Evolutionary conservation across 177 flowering plant genomes (phyloP), one percentile per base, ranked within the genome.

Genomic region (Vitis hybrid): DNA sequence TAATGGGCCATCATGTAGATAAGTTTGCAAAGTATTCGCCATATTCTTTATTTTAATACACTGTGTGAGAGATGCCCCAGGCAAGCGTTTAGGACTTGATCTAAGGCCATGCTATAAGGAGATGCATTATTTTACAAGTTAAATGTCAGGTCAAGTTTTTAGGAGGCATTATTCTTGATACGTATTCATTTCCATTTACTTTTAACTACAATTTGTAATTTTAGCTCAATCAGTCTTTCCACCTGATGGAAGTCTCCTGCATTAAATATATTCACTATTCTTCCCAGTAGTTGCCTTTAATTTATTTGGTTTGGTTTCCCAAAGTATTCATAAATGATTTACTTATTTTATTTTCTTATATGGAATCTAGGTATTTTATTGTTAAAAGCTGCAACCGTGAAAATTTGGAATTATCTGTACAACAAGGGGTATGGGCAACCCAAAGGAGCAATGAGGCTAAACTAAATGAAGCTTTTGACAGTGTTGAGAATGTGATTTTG

Each of bases 381-480:
- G 99, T 96, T 65, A 96, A 96, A 85, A 96, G 99, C 81, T 93
- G 97, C 87, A 96, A 96, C 65, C 89, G 97, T 21, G 99, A 96
- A 82, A 96, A 96, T 82, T 77, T 96, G 77, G 99, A 96, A 77
- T 76, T 96, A 66, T 96, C 99, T 62, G 97, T 89, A 57, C 99
- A 93, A 75, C 98, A 96, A 89, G 99, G 99, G 74, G 97, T 93
- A 8, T 96, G 99, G 99, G 99, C 99, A 80, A 96, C 99, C 72
- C 99, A 96, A 76, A 83, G 97, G 76, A 96, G 98, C 88, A 96
- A 96, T 74, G 99, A 96, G 82, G 87, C 99, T 66, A 96, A 93
- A 85, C 83, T 96, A n/a, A 93, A 93, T 83, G 99, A 96, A 85
- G 99, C 98, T 71, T 93, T 96, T 87, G 99, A 96, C 71, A 70